Evolutionary conservation across 331 rosid genomes (phyloP).

Genomic region (Telfairia occidentalis): DNA sequence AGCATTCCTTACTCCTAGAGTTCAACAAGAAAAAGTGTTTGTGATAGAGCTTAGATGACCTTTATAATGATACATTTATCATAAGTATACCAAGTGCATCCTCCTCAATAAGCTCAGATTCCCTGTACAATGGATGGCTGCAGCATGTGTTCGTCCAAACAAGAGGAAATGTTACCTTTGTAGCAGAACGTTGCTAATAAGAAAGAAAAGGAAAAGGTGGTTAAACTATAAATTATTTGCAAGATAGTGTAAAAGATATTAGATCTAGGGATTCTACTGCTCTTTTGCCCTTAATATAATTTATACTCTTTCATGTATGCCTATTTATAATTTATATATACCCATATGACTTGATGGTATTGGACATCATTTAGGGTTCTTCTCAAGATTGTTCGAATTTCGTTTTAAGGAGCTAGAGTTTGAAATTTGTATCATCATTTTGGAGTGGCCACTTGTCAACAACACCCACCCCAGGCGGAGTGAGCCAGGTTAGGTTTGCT

Average conservation of each 20-base stretch:
- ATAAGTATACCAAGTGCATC: constrained; percentile 50
- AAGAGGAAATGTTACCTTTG: constrained; percentile 96
- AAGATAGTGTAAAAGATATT: not conserved
- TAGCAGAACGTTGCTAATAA: constrained; percentile 80
- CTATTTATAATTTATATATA: no score
- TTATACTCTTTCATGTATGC: not conserved
- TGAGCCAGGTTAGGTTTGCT: not conserved
- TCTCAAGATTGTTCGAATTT: not conserved
- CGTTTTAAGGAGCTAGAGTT: not conserved
- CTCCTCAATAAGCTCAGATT: constrained; percentile 87
- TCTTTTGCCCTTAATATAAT: not conserved
- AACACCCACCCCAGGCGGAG: no score
- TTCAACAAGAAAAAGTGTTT: not conserved
- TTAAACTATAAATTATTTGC: not conserved
- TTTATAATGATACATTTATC: not conserved
- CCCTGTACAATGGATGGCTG: constrained; percentile 94
- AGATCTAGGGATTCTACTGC: not conserved
- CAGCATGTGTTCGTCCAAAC: constrained; percentile 99
- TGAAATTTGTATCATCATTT: not conserved
- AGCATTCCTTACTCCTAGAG: constrained; percentile 81
- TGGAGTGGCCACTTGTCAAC: not conserved
- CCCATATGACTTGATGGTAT: no score
- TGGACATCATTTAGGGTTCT: not conserved
- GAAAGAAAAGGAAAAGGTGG: not conserved
- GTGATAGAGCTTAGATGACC: not conserved